Evolutionary conservation across 257 asterid genomes (phyloP).

Genomic region (Plantago major): DNA sequence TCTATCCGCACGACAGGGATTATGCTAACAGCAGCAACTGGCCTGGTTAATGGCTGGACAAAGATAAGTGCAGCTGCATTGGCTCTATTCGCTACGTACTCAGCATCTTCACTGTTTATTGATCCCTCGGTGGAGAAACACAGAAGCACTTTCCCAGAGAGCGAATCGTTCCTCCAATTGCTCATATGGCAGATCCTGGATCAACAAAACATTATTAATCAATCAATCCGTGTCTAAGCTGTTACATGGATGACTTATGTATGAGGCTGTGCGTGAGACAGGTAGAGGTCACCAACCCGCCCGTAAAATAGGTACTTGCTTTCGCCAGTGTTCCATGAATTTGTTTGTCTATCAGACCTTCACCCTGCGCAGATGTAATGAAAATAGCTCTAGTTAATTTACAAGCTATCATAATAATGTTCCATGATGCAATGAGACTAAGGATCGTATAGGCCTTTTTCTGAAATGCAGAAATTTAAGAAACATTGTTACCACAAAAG

Average conservation of each 20-base stretch:
- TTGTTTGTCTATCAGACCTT: constrained; percentile 34
- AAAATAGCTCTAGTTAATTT: too few relatives aligned
- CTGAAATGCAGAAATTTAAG: not conserved
- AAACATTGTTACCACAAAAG: constrained; percentile 32
- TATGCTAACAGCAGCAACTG: constrained; percentile 36
- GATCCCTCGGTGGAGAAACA: constrained; percentile 40
- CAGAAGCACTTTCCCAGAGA: constrained; percentile 34
- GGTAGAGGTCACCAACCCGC: constrained; percentile 26
- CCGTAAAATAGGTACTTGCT: constrained; percentile 26
- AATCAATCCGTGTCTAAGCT: not conserved
- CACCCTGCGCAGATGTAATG: constrained; percentile 36
- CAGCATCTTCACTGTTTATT: constrained; percentile 29
- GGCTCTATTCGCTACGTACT: constrained; percentile 27
- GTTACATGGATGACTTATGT: not conserved
- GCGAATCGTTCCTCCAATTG: constrained; percentile 25
- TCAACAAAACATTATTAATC: not conserved
- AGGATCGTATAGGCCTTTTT: too few relatives aligned
- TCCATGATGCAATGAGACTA: too few relatives aligned
- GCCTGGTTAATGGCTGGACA: constrained; percentile 46
- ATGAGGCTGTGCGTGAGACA: not conserved
- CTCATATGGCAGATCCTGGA: constrained; percentile 29
- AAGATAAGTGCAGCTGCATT: constrained; percentile 46
- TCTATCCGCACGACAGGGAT: constrained; percentile 45
- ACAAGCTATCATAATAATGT: too few relatives aligned
- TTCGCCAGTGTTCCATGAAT: constrained; percentile 32